These are phyloP conservation scores for Pyrenula massariospora DNA, from an alignment of 495 filamentous ascomycete species.

Conservation along the genomic window DNA sequence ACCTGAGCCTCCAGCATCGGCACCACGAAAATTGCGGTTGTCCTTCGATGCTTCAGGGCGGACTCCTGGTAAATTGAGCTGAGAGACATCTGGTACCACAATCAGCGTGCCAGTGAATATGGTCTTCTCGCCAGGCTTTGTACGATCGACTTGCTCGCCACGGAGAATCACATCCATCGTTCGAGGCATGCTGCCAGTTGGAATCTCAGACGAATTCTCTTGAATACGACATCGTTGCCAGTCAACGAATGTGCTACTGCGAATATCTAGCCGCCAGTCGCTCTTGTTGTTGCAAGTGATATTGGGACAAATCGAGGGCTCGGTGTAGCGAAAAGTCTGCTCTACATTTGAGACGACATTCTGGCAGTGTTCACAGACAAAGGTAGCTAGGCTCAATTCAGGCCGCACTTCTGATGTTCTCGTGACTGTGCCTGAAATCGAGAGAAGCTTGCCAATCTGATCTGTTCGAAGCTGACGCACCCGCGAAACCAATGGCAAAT, in stretches of 20 bases:
- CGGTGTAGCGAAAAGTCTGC: constrained; percentile 95
- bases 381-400: constrained; percentile 84
- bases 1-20: constrained; percentile 70
- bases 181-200: constrained; percentile 95
- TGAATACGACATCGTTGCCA: constrained; percentile 98
- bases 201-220: constrained; percentile 96
- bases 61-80: constrained; percentile 81
- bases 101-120: constrained; percentile 95
- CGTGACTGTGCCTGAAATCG: constrained; percentile 93
- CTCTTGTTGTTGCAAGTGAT: constrained; percentile 76
- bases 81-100: constrained; percentile 93
- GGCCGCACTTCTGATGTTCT: constrained; percentile 93
- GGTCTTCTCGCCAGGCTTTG: constrained; percentile 95
- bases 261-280: constrained; percentile 89
- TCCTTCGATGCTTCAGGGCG: constrained; percentile 79
- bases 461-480: constrained; percentile 78
- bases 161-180: constrained; percentile 98
- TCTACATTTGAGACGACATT: constrained; percentile 79
- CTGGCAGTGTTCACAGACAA: constrained; percentile 79
- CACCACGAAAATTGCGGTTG: constrained; percentile 59
- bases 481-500: constrained; percentile 85
- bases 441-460: constrained; percentile 86
- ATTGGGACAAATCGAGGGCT: constrained; percentile 93
- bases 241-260: constrained; percentile 94
- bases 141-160: constrained; percentile 93